phyloP scores from a whole-genome alignment of 768 basidiomycete species.

The Rhodocollybia butyracea region DNA sequence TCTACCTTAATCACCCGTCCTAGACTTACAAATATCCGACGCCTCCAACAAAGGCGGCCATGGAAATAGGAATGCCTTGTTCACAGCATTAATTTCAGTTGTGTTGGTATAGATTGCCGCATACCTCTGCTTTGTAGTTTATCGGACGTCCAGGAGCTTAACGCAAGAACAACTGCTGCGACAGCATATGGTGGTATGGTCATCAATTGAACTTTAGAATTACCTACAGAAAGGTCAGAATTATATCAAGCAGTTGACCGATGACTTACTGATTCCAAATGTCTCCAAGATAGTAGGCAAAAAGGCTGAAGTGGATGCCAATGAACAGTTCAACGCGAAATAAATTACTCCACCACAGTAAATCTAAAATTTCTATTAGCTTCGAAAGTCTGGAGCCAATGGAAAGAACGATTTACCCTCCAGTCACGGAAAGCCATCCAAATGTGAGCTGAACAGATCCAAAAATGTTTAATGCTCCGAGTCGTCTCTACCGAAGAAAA shows the following conservation, averaged over 20 bases:
- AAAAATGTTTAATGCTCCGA: not conserved
- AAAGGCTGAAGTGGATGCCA: slow-evolving; percentile 81
- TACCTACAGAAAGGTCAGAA: slow-evolving; percentile 34
- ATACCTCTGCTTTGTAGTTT: slow-evolving; percentile 57
- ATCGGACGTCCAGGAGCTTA: slow-evolving; percentile 62
- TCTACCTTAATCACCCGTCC: no score
- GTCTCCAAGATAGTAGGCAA: slow-evolving; percentile 78
- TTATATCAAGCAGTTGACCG: slow-evolving; percentile 21
- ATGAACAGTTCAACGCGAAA: slow-evolving; percentile 72
- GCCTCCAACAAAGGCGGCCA: slow-evolving; percentile 42
- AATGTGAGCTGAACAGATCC: slow-evolving; percentile 49
- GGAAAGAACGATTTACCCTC: slow-evolving; percentile 41
- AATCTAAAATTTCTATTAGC: slow-evolving; percentile 31
- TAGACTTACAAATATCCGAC: slow-evolving; percentile 60
- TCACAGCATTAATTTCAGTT: slow-evolving; percentile 27
- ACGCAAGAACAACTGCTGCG: slow-evolving; percentile 58
- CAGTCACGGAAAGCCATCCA: slow-evolving; percentile 65
- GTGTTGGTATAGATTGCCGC: not conserved
- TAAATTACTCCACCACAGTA: slow-evolving; percentile 71
- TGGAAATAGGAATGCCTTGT: slow-evolving; percentile 39
- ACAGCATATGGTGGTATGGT: slow-evolving; percentile 83
- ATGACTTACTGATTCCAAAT: slow-evolving; percentile 58
- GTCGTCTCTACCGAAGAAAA: not conserved
- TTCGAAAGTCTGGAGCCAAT: not conserved
- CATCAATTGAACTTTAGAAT: slow-evolving; percentile 65